A percentile compares a stretch with the other conserved stretches of the same genome.
Conservation (phyloP, 179 eudicot genomes). For the Silene coronaria region DNA sequence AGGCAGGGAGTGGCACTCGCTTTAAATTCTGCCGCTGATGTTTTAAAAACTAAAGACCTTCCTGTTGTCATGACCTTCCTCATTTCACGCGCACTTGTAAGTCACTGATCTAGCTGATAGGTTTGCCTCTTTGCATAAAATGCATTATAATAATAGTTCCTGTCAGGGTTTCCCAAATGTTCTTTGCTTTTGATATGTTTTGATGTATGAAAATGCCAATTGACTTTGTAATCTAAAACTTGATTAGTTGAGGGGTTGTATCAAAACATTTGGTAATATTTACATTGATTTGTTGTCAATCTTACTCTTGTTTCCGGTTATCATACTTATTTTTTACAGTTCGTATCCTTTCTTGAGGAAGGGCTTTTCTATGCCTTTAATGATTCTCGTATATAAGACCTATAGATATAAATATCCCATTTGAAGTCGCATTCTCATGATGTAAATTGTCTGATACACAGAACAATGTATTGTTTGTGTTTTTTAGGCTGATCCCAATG, state of each 20-base stretch:
- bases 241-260: background rate
- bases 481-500: conserved; percentile 85
- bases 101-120: conserved; percentile 6
- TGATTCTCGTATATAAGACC: background rate
- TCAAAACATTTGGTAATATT: background rate
- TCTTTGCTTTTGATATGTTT: background rate
- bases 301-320: background rate
- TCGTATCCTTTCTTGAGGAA: background rate
- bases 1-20: conserved; percentile 96
- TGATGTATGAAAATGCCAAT: background rate
- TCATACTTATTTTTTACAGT: background rate
- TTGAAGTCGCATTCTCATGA: background rate
- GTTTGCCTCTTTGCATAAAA: background rate
- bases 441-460: background rate
- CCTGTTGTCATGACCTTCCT: conserved; percentile 97
- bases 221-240: background rate
- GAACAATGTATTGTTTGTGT: conserved; percentile 7
- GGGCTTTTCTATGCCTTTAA: background rate
- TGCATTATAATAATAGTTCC: background rate
- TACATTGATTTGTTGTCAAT: conserved; percentile 8
- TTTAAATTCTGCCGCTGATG: conserved; percentile 81
- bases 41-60: conserved; percentile 87
- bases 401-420: background rate
- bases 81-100: conserved; percentile 94
- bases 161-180: background rate